These are phyloP conservation scores for Iris macrosiphon DNA, from an alignment of 106 monocot genomes.

Conservation along the genomic window DNA sequence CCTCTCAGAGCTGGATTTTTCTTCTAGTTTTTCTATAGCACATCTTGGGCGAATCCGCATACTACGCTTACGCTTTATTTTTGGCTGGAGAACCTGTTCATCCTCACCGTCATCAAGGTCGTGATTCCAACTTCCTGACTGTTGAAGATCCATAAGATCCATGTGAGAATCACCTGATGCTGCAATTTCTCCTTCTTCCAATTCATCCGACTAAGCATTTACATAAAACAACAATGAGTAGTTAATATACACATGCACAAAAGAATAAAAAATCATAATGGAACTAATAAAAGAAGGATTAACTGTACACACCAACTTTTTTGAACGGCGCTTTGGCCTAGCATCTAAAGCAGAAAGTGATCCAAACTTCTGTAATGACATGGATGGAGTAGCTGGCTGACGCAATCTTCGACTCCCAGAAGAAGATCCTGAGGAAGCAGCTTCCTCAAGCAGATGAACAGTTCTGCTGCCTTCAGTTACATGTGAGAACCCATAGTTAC, in stretches of 20 bases:
- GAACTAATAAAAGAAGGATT: neutral
- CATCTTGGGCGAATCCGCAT: constrained; percentile 57
- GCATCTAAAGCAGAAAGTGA: constrained; percentile 89
- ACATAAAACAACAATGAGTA: constrained; percentile 1
- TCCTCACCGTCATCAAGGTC: constrained; percentile 71
- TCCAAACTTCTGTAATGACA: constrained; percentile 77
- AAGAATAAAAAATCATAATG: neutral
- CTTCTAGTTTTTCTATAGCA: constrained; percentile 49
- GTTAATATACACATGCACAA: neutral
- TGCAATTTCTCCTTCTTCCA: constrained; percentile 97
- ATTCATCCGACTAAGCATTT: constrained; percentile 52
- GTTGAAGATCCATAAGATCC: constrained; percentile 58
- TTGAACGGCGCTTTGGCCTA: constrained; percentile 43
- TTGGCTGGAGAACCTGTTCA: constrained; percentile 80
- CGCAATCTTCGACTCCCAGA: constrained; percentile 54
- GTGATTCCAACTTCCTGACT: constrained; percentile 57
- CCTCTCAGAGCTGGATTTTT: constrained; percentile 30
- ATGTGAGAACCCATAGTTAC: constrained; percentile 36
- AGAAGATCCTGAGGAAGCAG: constrained; percentile 75
- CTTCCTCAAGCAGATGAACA: constrained; percentile 46
- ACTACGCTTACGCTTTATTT: constrained; percentile 82
- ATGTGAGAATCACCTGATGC: constrained; percentile 81
- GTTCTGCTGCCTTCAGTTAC: constrained; percentile 19
- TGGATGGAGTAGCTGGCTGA: constrained; percentile 49
- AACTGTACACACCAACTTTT: constrained; percentile 32